Base-by-base conservation (phyloP, 441 rosid species). In the Bruguiera hainesii region DNA sequence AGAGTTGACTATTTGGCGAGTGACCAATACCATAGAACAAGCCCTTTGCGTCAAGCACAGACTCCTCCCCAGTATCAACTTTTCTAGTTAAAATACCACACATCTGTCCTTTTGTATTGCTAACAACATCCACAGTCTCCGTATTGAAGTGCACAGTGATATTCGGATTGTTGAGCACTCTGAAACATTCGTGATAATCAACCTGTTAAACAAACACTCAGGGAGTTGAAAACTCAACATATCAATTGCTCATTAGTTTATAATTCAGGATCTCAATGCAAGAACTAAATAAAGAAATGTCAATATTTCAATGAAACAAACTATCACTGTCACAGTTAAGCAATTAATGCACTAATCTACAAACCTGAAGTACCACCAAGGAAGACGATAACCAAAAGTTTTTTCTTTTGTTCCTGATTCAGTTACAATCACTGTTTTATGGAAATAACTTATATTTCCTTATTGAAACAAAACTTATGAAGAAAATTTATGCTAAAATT, bases 171-270 rank as follows among this genome's bases (percentile, higher is more conserved):
- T 89, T 91, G 91, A 81, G 67, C 90, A 94, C 98, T 94, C 98
- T 94, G 99, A 86, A 94, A 91, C 98, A 94, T 94, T 88, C 92
- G 98, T 76, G 97, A 91, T 94, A 91, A 94, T 87, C 86, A 94
- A 91, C 99, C 97, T 94, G 98, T 94, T 91, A 91, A 88, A 86
- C 81, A 94, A 91, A 94, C 91, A 94, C 90, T 82, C 87, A 94
- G 92, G 96, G 85, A 84, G 98, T 94, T 94, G 99, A 91, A 88
- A 94, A 82, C 96, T 89, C 89, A 83, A 91, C 86, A 78, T 77
- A 85, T 77, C 77, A 80, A 80, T 75, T 74, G 83, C 65, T 77
- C 85, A 86, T 89, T 85, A 89, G 97, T 89, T 73, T 76, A 79
- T 73, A 85, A 81, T 66, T 80, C 74, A 71, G 60, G 73, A 51